Conservation (phyloP, 495 filamentous ascomycete species). For the Hypoxylon perforatum region DNA sequence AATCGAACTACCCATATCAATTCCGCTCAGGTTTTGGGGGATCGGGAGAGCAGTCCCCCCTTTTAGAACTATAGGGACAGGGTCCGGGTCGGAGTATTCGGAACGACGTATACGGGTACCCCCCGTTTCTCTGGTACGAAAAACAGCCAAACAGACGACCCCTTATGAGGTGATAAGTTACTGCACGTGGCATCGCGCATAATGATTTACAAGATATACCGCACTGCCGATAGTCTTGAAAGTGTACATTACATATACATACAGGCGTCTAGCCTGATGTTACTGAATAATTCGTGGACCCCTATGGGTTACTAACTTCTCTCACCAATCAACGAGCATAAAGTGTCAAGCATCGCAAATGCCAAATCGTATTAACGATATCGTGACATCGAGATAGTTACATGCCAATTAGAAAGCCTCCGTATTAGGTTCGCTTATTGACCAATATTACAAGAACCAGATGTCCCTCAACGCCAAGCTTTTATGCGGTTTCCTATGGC, state of each 20-base stretch:
- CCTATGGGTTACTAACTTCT: slow-evolving; percentile 12
- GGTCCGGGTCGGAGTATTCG: background rate
- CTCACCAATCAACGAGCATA: slow-evolving; percentile 7
- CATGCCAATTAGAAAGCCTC: background rate
- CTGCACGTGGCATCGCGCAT: background rate
- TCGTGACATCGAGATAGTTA: background rate
- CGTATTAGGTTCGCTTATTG: slow-evolving; percentile 15
- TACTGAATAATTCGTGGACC: slow-evolving; percentile 19
- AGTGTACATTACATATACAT: slow-evolving; percentile 15
- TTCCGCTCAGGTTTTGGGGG: too few relatives aligned
- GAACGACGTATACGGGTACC: background rate
- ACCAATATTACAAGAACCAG: slow-evolving; percentile 14
- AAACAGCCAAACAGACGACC: background rate
- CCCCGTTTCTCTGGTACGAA: background rate
- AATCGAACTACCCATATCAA: too few relatives aligned
- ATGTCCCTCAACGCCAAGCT: slow-evolving; percentile 35
- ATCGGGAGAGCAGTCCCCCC: background rate
- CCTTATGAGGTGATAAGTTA: slow-evolving; percentile 4
- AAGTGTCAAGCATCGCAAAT: background rate
- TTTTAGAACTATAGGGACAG: background rate
- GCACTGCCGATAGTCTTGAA: slow-evolving; percentile 4
- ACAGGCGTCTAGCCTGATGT: slow-evolving; percentile 1
- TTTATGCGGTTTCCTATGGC: slow-evolving; percentile 35
- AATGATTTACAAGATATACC: slow-evolving; percentile 6
- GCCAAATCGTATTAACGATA: background rate